phyloP scores from a whole-genome alignment of 441 rosid genomes.

The Adansonia rubrostipa region DNA sequence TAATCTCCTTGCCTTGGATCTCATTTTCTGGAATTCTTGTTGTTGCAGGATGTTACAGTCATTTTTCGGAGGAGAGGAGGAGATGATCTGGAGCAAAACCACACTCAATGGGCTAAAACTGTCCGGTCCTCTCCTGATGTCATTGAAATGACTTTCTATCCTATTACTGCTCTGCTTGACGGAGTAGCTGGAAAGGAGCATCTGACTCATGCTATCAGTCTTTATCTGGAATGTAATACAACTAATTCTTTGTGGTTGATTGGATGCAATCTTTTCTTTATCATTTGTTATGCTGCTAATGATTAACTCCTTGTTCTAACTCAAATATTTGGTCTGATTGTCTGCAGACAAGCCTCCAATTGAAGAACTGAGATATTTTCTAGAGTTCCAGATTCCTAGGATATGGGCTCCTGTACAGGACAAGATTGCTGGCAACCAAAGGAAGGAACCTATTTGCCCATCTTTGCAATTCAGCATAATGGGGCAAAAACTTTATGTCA shows the following conservation, averaged over 20 bases:
- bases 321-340: constrained; percentile 19
- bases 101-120: constrained; percentile 61
- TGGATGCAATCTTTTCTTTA: neutral
- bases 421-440: constrained; percentile 54
- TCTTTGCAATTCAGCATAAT: constrained; percentile 76
- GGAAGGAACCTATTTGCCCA: constrained; percentile 84
- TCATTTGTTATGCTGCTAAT: neutral
- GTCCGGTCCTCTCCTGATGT: constrained; percentile 67
- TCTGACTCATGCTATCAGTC: constrained; percentile 59
- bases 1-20: constrained; percentile 13
- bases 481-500: constrained; percentile 72
- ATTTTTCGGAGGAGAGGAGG: constrained; percentile 79
- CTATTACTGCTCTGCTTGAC: constrained; percentile 58
- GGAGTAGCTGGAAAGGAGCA: constrained; percentile 67
- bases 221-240: constrained; percentile 67
- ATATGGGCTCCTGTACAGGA: constrained; percentile 71
- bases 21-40: constrained; percentile 22
- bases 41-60: constrained; percentile 69
- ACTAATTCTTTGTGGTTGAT: constrained; percentile 1
- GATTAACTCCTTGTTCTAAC: neutral
- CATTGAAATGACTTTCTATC: constrained; percentile 67
- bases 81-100: constrained; percentile 74
- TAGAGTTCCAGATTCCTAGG: constrained; percentile 72
- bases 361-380: constrained; percentile 70
- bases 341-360: constrained; percentile 67